Base-by-base conservation (phyloP, 768 basidiomycete species). In the Termitomyces sp. region DNA sequence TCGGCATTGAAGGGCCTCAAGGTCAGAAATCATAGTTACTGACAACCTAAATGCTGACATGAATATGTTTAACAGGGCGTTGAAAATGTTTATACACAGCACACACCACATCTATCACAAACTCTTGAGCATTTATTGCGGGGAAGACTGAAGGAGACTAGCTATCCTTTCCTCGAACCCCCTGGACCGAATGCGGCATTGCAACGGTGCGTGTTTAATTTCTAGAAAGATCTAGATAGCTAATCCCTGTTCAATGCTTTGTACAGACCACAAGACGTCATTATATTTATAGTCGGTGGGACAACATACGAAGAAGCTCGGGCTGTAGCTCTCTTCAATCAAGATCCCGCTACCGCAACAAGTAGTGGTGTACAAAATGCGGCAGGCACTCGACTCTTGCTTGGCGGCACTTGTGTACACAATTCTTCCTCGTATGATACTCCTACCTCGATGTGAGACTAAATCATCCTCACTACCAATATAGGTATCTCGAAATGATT, bases 71-170 rank as follows among this genome's bases (percentile, higher is more conserved):
- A 60, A 4, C 54, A 95, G 92, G 97, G 97, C 2, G 96, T 98
- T 4, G 97, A 99, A 73, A 99, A 99, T 65, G 95, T 98, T 16
- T 99, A 98, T 69, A 99, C 94, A 55, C 97, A 98, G 64, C 97
- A 98, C 65, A 87, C 86, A 16, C 97, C 97, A 7, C 95, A 95
- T 71, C 77, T 99, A 5, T 86, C 90, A 1, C 89, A 97, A 66
- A 98, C 96, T 2, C 73, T 98, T 16, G 97, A 99, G 65, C 82
- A 90, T 52, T 73, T 99, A 4, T 82, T 95, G 65, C 92, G 85
- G 68, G 95, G 95, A 10, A 80, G 89, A 53, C 71, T 99, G 58
- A 86, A 84, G 63, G 97, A 99, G 62, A 81, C 86, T 3, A 94
- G 85, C 58, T 92, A 98, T 71, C 95, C 96, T 2, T 98, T 94